phyloP scores from a whole-genome alignment of 2,329 filamentous ascomycete species.

The Ciborinia camelliae region DNA sequence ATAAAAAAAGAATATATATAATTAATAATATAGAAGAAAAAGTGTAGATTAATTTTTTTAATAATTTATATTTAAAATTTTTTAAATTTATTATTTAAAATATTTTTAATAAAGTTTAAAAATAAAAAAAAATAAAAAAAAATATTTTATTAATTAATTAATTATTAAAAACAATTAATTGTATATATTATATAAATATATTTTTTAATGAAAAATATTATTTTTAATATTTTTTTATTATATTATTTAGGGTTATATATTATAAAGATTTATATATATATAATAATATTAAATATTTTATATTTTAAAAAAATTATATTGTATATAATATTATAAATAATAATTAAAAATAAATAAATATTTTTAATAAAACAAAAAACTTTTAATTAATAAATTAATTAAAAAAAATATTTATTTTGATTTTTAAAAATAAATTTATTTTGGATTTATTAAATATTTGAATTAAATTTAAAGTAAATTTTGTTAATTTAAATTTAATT shows the following conservation, averaged over 20 bases:
- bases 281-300: not conserved
- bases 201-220: too few species aligned
- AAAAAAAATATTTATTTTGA: not conserved
- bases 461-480: not conserved
- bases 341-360: not conserved
- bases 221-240: too few species aligned
- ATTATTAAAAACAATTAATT: too few species aligned
- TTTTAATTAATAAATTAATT: not conserved
- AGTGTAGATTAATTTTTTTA: too few species aligned
- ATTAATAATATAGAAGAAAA: too few species aligned
- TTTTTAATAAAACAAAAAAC: not conserved
- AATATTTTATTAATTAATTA: too few species aligned
- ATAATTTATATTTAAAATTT: too few species aligned
- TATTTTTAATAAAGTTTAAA: too few species aligned
- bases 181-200: too few species aligned
- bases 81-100: too few species aligned
- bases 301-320: not conserved
- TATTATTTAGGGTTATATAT: not conserved
- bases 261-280: not conserved
- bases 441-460: not conserved
- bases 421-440: not conserved
- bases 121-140: too few species aligned
- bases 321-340: not conserved
- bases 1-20: too few species aligned
- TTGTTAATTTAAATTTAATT: not conserved